Evolutionary conservation across 345 rosid species (phyloP).

Genomic region (Streptanthus diversifolius): DNA sequence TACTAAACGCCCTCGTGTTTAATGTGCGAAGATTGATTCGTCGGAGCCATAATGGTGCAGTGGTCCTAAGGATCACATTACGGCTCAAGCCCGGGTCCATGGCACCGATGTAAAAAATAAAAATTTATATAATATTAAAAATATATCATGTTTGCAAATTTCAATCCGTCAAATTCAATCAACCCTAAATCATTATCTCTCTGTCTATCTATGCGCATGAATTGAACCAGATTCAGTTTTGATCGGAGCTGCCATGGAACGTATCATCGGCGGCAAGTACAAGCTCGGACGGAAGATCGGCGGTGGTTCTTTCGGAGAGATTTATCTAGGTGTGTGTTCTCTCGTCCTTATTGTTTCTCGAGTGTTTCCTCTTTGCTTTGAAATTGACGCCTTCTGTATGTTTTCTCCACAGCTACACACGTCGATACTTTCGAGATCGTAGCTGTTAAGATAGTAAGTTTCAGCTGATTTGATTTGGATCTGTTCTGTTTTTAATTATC

Average conservation of each 20-base stretch:
- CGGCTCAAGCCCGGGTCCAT: slow-evolving; percentile 23
- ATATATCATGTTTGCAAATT: neutral
- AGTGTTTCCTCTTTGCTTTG: neutral
- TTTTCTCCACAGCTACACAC: slow-evolving; percentile 66
- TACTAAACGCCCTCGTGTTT: neutral
- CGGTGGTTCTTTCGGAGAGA: slow-evolving; percentile 96
- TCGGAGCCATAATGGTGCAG: neutral
- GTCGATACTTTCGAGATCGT: slow-evolving; percentile 87
- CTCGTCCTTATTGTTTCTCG: neutral
- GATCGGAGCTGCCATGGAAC: slow-evolving; percentile 49
- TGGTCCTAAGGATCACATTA: neutral
- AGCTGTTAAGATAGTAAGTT: slow-evolving; percentile 90
- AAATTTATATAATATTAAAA: neutral
- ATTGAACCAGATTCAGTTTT: slow-evolving; percentile 16
- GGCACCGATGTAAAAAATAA: neutral
- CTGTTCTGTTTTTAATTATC: neutral
- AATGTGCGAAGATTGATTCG: neutral
- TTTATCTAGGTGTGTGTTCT: slow-evolving; percentile 55
- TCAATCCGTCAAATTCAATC: neutral
- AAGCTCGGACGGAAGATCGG: slow-evolving; percentile 95
- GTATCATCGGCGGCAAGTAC: slow-evolving; percentile 84
- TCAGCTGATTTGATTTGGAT: slow-evolving; percentile 8
- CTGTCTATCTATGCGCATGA: neutral
- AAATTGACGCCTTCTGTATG: neutral
- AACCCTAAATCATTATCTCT: neutral